Evolutionary conservation across 768 basidiomycete genomes (phyloP), one percentile per base, ranked within the genome.

Genomic region (Pleurotus giganteus): DNA sequence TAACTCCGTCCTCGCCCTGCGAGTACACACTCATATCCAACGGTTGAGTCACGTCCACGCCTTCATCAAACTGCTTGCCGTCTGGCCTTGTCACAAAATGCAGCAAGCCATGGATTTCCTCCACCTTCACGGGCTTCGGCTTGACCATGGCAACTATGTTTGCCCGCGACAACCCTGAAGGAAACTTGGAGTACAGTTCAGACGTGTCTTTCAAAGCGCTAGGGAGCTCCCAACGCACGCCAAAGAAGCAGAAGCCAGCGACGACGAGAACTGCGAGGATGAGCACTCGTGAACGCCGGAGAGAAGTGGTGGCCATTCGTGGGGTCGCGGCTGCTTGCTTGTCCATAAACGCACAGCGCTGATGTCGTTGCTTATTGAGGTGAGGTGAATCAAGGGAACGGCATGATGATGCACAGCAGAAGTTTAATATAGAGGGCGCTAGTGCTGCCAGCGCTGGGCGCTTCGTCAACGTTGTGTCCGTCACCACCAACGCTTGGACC

Each of bases 31-130:
- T 61, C 65, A 86, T 63, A 12, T 77, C 72, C 6, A 89, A 63
- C 11, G 79, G 75, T 34, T 76, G 62, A 1, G 70, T 72, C 0
- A 80, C 76, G 55, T 84, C 77, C 37, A 85, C 61, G 12, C 21
- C 31, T 71, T 65, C 17, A 71, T 68, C 32, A 63, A 66, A 34
- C 73, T 67, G 54, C 69, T 72, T 71, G 50, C 76, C 72, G 17
- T 74, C 65, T 41, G 74, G 71, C 27, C 78, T 74, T 0, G 82
- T 82, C 27, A 86, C 80, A 39, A 90, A 75, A 61, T 86, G 78
- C 27, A 90, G 71, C n/a, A 91, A 71, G 0, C 86, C 89, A 52
- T 84, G 87, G 24, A 90, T 81, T 67, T 91, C 89, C 49, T 79
- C 73, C 24, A 79, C 78, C 47, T 61, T 65, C 55, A 32, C 9